Base-by-base conservation (phyloP, 768 basidiomycete species). In the Russula emetica region DNA sequence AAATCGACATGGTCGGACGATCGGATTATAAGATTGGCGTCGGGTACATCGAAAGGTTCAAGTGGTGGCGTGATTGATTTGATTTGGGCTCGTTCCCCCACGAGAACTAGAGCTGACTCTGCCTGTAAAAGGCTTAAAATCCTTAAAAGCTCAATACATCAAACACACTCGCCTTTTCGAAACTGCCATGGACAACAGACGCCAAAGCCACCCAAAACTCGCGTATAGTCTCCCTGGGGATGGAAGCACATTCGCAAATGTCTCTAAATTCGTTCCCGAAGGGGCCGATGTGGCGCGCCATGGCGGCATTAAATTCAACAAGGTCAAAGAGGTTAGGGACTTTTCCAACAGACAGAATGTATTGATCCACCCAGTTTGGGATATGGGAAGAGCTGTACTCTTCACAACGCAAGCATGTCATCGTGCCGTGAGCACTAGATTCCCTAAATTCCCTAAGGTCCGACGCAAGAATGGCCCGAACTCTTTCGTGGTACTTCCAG, bases 1-100 rank as follows among this genome's bases (percentile, higher is more conserved):
- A 61, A 67, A 9, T 59, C 30, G 20, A 38, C n/a, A 28, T 14
- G 22, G n/a, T 61, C 63, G 20, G 36, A 64, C 1, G 63, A 64
- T 30, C 52, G 59, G 11, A 61, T 28, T 30, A 60, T 30, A 24
- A 59, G 3, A 36, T 52, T 42, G 0, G 58, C 44, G 2, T 57
- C 55, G 7, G 24, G 11, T 10, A 24, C 28, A 20, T 53, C 30
- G 8, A 55, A 3, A 7, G 5, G 11, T 32, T 64, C 47, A 2
- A 53, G 58, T 4, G 30, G 42, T 9, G 18, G 10, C 20, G 18
- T 42, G 18, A 8, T 20, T 20, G 16, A 18, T 18, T 44, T 44
- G 18, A 0, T 44, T 44, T 20, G 7, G 8, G 42, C 18, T 44
- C 8, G 42, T n/a, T 44, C 42, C 8, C 8, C 1, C 20, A 59